A percentile compares a stretch with the other conserved stretches of the same genome.
Evolutionary conservation across 306 rosid species (phyloP).

Genomic region (Medicago lupulina): DNA sequence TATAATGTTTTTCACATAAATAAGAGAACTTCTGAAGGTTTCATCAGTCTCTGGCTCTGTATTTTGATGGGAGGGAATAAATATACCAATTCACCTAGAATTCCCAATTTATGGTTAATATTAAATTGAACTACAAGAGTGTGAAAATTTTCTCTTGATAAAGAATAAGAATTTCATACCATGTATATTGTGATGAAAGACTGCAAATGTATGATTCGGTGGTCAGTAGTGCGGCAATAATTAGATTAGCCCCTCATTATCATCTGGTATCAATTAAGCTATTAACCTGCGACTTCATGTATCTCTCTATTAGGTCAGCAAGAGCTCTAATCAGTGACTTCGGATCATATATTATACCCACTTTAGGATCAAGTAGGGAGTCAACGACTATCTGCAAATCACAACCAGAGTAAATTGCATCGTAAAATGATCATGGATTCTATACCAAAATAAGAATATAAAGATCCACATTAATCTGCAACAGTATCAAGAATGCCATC

Average conservation of each 20-base stretch:
- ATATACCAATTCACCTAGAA: conserved; percentile 33
- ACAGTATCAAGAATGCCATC: neutral
- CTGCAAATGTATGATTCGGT: conserved; percentile 26
- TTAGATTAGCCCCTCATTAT: conserved; percentile 31
- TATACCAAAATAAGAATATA: conserved; percentile 8
- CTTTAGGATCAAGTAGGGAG: conserved; percentile 72
- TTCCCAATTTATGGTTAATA: conserved; percentile 2
- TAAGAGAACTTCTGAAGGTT: neutral
- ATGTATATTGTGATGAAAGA: conserved; percentile 40
- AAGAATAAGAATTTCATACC: conserved; percentile 12
- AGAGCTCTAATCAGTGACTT: conserved; percentile 74
- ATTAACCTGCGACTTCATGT: conserved; percentile 43
- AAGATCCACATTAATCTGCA: conserved; percentile 16
- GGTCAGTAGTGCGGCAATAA: conserved; percentile 32
- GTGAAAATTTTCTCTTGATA: conserved; percentile 4
- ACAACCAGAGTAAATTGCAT: conserved; percentile 1
- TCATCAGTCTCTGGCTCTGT: conserved; percentile 6
- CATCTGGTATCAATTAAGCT: conserved; percentile 40
- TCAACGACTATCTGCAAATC: conserved; percentile 73
- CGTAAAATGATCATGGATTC: neutral
- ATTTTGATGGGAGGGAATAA: conserved; percentile 25
- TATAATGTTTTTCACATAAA: neutral
- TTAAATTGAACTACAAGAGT: neutral
- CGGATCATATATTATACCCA: conserved; percentile 78
- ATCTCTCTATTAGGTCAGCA: conserved; percentile 59